These are phyloP conservation scores for Pseudogymnoascus sp. DNA, from an alignment of 2,329 filamentous ascomycete genomes.

Conservation along the genomic window DNA sequence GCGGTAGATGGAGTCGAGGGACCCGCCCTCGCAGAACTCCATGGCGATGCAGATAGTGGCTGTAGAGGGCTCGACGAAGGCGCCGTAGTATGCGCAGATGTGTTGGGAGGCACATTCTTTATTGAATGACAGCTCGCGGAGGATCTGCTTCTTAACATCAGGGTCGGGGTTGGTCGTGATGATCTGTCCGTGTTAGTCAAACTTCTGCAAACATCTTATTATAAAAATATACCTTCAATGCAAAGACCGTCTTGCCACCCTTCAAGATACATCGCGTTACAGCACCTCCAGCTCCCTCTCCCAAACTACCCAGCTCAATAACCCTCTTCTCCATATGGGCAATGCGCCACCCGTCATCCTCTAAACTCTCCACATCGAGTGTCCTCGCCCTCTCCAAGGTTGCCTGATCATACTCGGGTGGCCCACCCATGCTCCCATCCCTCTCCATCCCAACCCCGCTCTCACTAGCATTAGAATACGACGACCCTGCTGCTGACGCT, in stretches of 20 bases:
- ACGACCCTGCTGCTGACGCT: conserved; percentile 75
- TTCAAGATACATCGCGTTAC: conserved; percentile 86
- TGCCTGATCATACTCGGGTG: conserved; percentile 71
- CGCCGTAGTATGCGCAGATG: conserved; percentile 95
- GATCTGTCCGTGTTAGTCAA: conserved; percentile 48
- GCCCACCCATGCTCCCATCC: conserved; percentile 68
- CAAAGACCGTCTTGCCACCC: conserved; percentile 89
- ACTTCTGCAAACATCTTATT: conserved; percentile 11
- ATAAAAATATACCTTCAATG: conserved; percentile 64
- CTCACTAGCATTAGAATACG: conserved; percentile 74
- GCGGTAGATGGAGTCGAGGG: conserved; percentile 91
- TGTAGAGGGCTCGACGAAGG: conserved; percentile 91
- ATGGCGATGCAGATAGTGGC: conserved; percentile 97
- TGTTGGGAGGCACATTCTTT: conserved; percentile 93
- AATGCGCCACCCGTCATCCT: conserved; percentile 91
- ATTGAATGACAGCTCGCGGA: conserved; percentile 94
- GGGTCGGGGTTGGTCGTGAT: conserved; percentile 98
- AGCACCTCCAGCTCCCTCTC: conserved; percentile 90
- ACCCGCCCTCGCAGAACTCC: conserved; percentile 98
- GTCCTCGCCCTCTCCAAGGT: conserved; percentile 73
- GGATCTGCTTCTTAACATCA: conserved; percentile 96
- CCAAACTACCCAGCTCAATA: conserved; percentile 77
- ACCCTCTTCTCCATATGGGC: conserved; percentile 85
- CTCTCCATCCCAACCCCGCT: conserved; percentile 70
- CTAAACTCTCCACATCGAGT: conserved; percentile 85